Conservation (phyloP, 148 eudicot genomes). For the Polygonum aviculare region DNA sequence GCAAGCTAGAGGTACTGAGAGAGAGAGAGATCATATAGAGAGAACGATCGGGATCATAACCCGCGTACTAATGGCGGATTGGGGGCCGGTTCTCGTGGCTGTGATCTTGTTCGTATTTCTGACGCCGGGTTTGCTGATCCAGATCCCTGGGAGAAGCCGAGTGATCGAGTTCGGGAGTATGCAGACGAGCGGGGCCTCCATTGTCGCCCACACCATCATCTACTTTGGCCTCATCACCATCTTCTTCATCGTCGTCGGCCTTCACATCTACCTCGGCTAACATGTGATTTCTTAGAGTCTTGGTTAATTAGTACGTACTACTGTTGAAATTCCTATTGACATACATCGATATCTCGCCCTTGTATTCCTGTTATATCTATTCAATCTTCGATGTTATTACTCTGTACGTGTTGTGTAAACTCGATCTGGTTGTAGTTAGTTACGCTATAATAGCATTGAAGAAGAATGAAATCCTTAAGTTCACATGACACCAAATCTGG, state of each 20-base stretch:
- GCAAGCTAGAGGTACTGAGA: no score
- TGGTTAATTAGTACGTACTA: neutral
- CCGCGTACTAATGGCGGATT: constrained; percentile 32
- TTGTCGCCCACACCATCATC: constrained; percentile 41
- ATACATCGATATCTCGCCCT: no score
- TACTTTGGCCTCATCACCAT: constrained; percentile 46
- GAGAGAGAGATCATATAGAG: no score
- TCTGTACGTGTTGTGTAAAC: no score
- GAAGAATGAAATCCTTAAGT: no score
- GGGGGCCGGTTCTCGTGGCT: constrained; percentile 57
- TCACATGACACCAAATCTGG: no score
- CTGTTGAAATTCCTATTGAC: neutral
- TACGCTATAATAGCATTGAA: no score
- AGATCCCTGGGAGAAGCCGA: constrained; percentile 40
- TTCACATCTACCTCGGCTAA: constrained; percentile 48
- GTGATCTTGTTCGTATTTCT: constrained; percentile 43
- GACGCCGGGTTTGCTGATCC: constrained; percentile 48
- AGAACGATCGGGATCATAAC: neutral
- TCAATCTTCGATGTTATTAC: no score
- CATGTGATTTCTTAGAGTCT: neutral
- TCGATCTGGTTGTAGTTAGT: no score
- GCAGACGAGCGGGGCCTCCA: constrained; percentile 50
- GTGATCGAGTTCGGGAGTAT: constrained; percentile 47
- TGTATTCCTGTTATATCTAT: no score
- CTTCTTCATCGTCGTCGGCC: constrained; percentile 41